These are phyloP conservation scores for Bolboschoenus planiculmis DNA, from an alignment of 176 grass and related monocot species.

Conservation along the genomic window DNA sequence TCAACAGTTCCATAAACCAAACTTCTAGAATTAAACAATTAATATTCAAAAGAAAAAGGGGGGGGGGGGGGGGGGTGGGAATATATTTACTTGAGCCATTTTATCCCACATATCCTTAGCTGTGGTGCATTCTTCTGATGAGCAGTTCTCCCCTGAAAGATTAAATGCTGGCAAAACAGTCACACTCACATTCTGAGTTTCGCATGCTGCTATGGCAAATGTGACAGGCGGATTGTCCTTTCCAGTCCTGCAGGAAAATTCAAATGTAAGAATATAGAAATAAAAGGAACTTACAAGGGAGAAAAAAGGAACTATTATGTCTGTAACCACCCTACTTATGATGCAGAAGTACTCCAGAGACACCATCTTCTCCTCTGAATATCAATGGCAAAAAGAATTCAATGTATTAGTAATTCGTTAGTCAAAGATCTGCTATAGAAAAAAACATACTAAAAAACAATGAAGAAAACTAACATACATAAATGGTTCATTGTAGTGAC, in stretches of 20 bases:
- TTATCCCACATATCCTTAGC: constrained; percentile 87
- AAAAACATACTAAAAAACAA: constrained; percentile 3
- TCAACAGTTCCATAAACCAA: neutral
- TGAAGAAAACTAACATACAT: constrained; percentile 44
- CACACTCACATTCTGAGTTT: constrained; percentile 89
- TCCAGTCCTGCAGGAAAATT: constrained; percentile 54
- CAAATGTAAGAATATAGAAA: constrained; percentile 23
- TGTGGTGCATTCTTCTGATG: constrained; percentile 55
- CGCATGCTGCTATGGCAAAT: constrained; percentile 83
- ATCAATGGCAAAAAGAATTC: constrained; percentile 15
- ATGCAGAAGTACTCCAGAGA: constrained; percentile 92
- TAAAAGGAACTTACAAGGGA: neutral
- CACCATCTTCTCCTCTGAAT: constrained; percentile 78
- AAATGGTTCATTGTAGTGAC: constrained; percentile 90
- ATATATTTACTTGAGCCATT: constrained; percentile 55
- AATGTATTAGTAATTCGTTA: constrained; percentile 27
- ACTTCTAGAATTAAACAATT: neutral
- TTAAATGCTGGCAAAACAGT: constrained; percentile 80
- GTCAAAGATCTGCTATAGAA: constrained; percentile 19
- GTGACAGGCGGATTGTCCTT: constrained; percentile 89
- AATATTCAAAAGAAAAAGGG: neutral
- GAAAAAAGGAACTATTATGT: constrained; percentile 30
- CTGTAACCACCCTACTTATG: constrained; percentile 76
- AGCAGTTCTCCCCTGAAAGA: constrained; percentile 69
- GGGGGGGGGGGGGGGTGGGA: neutral